Base-by-base conservation (phyloP, 306 rosid species). In the Medicago truncatula region DNA sequence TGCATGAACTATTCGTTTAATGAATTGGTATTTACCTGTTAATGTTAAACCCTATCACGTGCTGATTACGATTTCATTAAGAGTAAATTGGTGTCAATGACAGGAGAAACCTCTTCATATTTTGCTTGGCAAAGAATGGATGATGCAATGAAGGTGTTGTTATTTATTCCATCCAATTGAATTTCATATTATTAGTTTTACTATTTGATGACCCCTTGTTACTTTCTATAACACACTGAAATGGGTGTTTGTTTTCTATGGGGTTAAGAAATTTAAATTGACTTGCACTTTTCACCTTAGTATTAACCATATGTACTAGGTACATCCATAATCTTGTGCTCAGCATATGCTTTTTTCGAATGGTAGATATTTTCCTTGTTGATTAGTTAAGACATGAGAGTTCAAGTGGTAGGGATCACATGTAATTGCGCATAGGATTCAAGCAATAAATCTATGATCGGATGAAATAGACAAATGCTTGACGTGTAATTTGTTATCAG, bases 61-160 rank as follows among this genome's bases (percentile, higher is more conserved):
- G 28, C 69, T 61, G 25, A 43, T 50, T 39, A 67, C 53, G 21
- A 57, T 67, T 78, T 41, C 73, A 53, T 57, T 46, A 12, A 25
- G 39, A 28, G 56, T 76, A 83, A 73, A 49, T 21, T 16, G 73
- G 62, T 83, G 39, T 77, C 54, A 82, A 52, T 81, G 77, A 76
- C 91, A 90, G 97, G 85, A 72, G 85, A 82, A 46, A 31, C 83
- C 63, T 73, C 83, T 73, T 76, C 92, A 31, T 81, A 71, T 67
- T 46, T 72, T 74, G 85, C 92, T 53, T 92, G 92, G 92, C 81
- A 87, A 79, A 85, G 85, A 86, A 90, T 87, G 94, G 82, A 83
- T 16, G 88, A 88, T 65, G 60, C 88, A 15, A 88, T 90, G 75
- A 92, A 92, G 97, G 97, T 92, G 53, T 39, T 67, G 43, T 74